Percentiles rank a stretch among this genome's conserved stretches.
phyloP scores from a whole-genome alignment of 1,284 basidiomycete species.

The Caloboletus inedulis region DNA sequence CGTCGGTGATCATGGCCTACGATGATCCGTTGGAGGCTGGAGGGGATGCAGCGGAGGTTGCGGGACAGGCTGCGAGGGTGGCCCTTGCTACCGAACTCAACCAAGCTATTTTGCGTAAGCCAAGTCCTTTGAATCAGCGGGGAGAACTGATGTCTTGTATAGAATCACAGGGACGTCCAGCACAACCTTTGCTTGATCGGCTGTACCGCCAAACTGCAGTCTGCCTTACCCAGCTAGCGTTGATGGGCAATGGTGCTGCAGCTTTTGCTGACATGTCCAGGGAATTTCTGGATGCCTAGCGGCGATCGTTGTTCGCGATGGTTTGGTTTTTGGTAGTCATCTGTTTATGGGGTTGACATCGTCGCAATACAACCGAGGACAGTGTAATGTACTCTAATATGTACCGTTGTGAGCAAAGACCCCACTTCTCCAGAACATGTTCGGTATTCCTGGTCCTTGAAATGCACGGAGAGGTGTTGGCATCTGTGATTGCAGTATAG shows the following conservation, averaged over 20 bases:
- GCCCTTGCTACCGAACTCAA: conserved; percentile 75
- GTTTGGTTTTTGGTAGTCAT: background rate
- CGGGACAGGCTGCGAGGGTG: conserved; percentile 61
- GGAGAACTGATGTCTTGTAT: conserved; percentile 7
- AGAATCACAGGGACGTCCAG: conserved; percentile 77
- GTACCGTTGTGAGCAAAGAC: conserved; percentile 10
- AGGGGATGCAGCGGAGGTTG: conserved; percentile 61
- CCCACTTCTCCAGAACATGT: conserved; percentile 11
- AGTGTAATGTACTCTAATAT: conserved; percentile 21
- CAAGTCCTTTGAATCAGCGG: conserved; percentile 1
- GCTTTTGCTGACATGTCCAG: conserved; percentile 75
- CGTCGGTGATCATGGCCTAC: conserved; percentile 77
- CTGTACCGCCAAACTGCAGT: conserved; percentile 70
- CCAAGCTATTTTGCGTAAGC: conserved; percentile 74
- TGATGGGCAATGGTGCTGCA: conserved; percentile 67
- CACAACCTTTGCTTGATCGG: conserved; percentile 68
- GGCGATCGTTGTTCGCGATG: background rate
- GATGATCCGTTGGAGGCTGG: conserved; percentile 65
- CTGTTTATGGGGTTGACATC: background rate
- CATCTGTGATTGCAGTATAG: conserved; percentile 13
- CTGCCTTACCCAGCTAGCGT: conserved; percentile 63
- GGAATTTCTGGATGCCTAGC: conserved; percentile 56
- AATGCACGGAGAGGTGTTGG: background rate
- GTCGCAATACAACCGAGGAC: conserved; percentile 1
- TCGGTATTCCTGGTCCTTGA: background rate